Base-by-base conservation (phyloP, 768 basidiomycete genomes). In the Termitomyces sp. region DNA sequence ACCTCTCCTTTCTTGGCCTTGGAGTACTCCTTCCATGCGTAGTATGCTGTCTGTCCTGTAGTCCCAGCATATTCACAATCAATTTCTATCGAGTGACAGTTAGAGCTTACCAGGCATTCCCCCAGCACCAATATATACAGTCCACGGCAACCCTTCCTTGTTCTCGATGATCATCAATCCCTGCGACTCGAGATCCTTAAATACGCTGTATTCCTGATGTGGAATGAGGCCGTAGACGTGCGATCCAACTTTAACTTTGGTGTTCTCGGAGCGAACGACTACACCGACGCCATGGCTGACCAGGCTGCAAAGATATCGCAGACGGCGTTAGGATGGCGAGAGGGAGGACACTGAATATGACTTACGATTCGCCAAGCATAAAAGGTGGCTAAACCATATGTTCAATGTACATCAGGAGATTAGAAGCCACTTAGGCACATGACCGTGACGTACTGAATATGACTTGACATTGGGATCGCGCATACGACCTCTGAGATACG, bases 31-130 rank as follows among this genome's bases (percentile, higher is more conserved):
- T 71, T 74, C 77, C 77, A 80, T 0, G 65, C 77, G 47, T 67
- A 65, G 53, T 64, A 78, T 1, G 77, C 73, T 0, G 77, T 77
- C 58, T 71, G 63, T 1, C 77, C 76, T 76, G 50, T 9, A 7
- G 1, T 13, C 5, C 18, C 3, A 46, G 13, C 5, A 3, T 9
- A 48, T 48, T 13, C 24, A n/a, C 2, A 3, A 7, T 20, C 4
- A 28, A 6, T 13, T 13, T 34, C 4, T 16, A 5, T 2, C 3
- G 1, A 2, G 13, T n/a, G n/a, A 39, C 5, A 1, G n/a, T 31
- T 16, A 5, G 69, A 7, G 12, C 76, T 51, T 67, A 79, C 78
- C 75, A 69, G 81, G 76, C 80, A 83, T 83, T 13, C 84, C 84
- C 2, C 75, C 71, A 1, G 78, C 76, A 16, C 84, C 82, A 29